Conservation (phyloP, 345 rosid species). For the Nasturtium officinale region DNA sequence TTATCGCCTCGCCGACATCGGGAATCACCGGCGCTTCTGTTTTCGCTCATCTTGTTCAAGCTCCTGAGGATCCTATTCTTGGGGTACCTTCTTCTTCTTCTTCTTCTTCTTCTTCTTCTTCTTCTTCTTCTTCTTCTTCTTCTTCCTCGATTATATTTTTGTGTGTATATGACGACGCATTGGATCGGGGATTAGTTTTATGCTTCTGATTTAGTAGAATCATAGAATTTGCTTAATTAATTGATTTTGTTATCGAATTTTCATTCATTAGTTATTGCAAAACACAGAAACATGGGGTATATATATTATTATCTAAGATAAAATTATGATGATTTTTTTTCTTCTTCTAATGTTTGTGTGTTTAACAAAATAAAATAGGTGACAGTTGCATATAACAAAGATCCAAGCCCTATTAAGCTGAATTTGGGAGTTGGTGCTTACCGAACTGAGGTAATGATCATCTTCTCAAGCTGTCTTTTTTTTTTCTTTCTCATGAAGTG, state of each 20-base stretch:
- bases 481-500: neutral
- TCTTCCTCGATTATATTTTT: slow-evolving; percentile 7
- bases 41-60: slow-evolving; percentile 74
- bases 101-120: slow-evolving; percentile 21
- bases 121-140: slow-evolving; percentile 23
- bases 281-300: no score
- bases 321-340: neutral
- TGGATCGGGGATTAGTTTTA: slow-evolving; percentile 2
- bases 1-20: slow-evolving; percentile 52
- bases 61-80: slow-evolving; percentile 91
- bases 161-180: neutral
- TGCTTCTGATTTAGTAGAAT: neutral
- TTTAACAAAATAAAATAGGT: slow-evolving; percentile 51
- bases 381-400: slow-evolving; percentile 92
- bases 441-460: slow-evolving; percentile 70
- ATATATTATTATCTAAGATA: neutral
- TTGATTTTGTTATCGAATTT: no score
- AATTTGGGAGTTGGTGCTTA: slow-evolving; percentile 97
- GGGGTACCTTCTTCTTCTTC: slow-evolving; percentile 54
- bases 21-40: slow-evolving; percentile 57
- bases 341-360: neutral
- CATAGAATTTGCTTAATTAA: no score
- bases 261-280: no score
- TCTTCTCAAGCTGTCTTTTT: neutral
- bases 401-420: slow-evolving; percentile 83